These are phyloP conservation scores for Malus sieversii DNA, from an alignment of 306 rosid genomes.

Conservation along the genomic window DNA sequence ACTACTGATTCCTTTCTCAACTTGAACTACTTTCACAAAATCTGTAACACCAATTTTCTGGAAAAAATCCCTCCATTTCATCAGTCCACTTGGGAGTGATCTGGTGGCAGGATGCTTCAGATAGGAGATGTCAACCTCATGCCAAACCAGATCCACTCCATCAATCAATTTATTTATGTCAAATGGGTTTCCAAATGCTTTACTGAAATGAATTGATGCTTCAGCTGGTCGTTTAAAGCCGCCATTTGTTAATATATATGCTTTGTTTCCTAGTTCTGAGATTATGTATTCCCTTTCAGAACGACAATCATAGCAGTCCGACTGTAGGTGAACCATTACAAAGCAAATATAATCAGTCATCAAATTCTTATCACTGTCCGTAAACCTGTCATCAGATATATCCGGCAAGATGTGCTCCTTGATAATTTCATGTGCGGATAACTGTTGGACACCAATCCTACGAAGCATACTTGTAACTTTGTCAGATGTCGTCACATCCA, in stretches of 20 bases:
- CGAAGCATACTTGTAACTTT: constrained; percentile 53
- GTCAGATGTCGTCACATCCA: constrained; percentile 31
- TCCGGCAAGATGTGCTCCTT: constrained; percentile 78
- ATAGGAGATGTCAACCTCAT: constrained; percentile 66
- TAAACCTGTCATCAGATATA: constrained; percentile 36
- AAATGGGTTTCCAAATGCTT: constrained; percentile 68
- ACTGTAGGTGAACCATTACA: constrained; percentile 68
- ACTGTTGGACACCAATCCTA: constrained; percentile 69
- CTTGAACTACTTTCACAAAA: constrained; percentile 56
- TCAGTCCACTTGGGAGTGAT: constrained; percentile 38
- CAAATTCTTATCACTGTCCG: constrained; percentile 32
- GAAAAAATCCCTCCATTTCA: constrained; percentile 81
- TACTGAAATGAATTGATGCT: constrained; percentile 68
- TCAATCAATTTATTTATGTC: constrained; percentile 47
- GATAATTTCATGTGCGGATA: constrained; percentile 87
- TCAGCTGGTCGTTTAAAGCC: constrained; percentile 68
- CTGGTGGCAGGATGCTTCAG: constrained; percentile 61
- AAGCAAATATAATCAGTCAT: constrained; percentile 83
- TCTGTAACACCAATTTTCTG: constrained; percentile 65
- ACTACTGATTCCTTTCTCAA: constrained; percentile 48
- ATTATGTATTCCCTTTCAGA: constrained; percentile 53
- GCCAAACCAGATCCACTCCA: constrained; percentile 55
- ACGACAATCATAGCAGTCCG: constrained; percentile 59
- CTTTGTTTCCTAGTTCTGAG: constrained; percentile 49
- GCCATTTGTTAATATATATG: constrained; percentile 55